Percentiles rank a stretch among this genome's conserved stretches.
These are phyloP conservation scores for Citrus sinensis DNA, from an alignment of 345 rosid genomes.

Conservation along the genomic window DNA sequence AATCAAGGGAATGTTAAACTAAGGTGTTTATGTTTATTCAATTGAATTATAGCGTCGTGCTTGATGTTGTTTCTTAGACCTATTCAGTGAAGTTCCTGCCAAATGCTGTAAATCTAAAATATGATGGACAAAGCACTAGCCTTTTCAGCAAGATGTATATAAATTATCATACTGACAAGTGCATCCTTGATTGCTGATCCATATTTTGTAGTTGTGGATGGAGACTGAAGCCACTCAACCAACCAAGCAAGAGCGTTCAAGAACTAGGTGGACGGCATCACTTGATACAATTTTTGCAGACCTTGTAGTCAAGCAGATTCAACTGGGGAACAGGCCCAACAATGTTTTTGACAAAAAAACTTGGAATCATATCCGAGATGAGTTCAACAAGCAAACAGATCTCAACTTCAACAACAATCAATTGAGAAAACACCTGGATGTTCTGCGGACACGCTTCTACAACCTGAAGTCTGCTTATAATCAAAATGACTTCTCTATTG, in stretches of 20 bases:
- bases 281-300: conserved; percentile 72
- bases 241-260: conserved; percentile 57
- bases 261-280: conserved; percentile 67
- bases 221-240: conserved; percentile 44
- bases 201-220: conserved; percentile 38
- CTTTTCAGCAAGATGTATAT: neutral
- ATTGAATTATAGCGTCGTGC: neutral
- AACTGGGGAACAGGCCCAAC: conserved; percentile 60
- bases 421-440: conserved; percentile 73
- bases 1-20: neutral
- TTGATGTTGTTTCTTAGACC: neutral
- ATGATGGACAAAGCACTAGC: neutral
- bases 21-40: neutral
- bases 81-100: neutral
- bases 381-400: conserved; percentile 58
- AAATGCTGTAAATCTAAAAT: neutral
- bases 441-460: conserved; percentile 64
- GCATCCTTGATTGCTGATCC: neutral
- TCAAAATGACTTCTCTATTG: conserved; percentile 52
- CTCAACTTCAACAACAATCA: conserved; percentile 77
- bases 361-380: conserved; percentile 61
- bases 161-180: neutral
- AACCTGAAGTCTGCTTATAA: conserved; percentile 49
- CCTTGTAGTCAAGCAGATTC: conserved; percentile 72
- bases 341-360: conserved; percentile 72